Base-by-base conservation (phyloP, 2,329 filamentous ascomycete species). In the Paecilomyces formosus region DNA sequence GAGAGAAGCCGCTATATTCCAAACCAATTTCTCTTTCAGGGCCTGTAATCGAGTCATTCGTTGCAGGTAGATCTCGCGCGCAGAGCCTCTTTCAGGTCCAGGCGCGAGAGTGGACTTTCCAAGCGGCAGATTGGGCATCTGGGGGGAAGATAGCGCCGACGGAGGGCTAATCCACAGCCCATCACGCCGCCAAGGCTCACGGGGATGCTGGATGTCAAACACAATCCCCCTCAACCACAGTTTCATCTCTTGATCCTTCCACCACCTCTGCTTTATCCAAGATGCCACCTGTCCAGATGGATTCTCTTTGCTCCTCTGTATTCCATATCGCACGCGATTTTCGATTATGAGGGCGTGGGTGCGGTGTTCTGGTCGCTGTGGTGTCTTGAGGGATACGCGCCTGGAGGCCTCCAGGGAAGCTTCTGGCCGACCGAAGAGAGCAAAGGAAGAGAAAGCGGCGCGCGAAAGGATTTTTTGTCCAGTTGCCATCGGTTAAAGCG, bases 401-500 rank as follows among this genome's bases (percentile, higher is more conserved):
- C 28, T n/a, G 22, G 7, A 7, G 3, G 11, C 1, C 21, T 26
- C 24, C 13, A 21, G 15, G 51, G 22, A 31, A 26, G 51, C 13
- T 26, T 26, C 24, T 53, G 28, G 31, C 53, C 53, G 53, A 22
- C 31, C 49, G 51, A 58, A 54, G 62, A 55, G 59, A 64, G 57
- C 57, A 59, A 64, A 62, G 55, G 58, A 61, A 57, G 52, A 60
- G 55, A 61, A 62, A 55, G 59, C 49, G 53, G 53, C 57, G 58
- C 58, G 52, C 39, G 58, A 58, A 60, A 63, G 63, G 57, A 64
- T 67, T 63, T 71, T 72, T 72, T 72, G 68, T 69, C 72, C 68
- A 65, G 61, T 68, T 68, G 66, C 64, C 64, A 61, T 65, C 58
- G 51, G 57, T 62, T 68, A 72, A 72, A 73, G 71, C 72, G 67